A percentile compares a stretch with the other conserved stretches of the same genome.
phyloP scores from a whole-genome alignment of 306 rosid genomes.

The Sphenostylis stenocarpa region DNA sequence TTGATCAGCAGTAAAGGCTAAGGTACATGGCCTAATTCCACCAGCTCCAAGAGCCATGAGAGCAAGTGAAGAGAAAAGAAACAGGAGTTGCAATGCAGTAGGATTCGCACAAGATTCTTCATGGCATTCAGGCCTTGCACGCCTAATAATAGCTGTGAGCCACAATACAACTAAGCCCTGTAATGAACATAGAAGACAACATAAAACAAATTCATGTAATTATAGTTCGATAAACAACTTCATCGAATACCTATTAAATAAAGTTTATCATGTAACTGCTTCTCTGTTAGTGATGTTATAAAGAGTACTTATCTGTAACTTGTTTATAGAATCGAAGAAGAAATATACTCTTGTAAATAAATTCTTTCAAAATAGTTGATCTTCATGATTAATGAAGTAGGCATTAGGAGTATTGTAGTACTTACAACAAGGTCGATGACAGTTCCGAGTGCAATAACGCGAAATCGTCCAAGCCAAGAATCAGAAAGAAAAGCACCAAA shows the following conservation, averaged over 20 bases:
- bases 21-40: slow-evolving; percentile 75
- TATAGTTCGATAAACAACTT: no score
- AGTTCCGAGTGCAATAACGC: slow-evolving; percentile 51
- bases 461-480: slow-evolving; percentile 72
- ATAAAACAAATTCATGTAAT: no score
- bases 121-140: slow-evolving; percentile 67
- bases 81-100: slow-evolving; percentile 40
- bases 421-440: slow-evolving; percentile 59
- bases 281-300: no score
- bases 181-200: no score
- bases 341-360: no score
- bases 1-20: slow-evolving; percentile 82
- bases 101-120: slow-evolving; percentile 42
- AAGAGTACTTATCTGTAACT: no score
- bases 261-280: no score
- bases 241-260: no score
- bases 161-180: slow-evolving; percentile 66
- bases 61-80: slow-evolving; percentile 51
- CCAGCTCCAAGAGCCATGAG: slow-evolving; percentile 79
- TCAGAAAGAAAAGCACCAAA: slow-evolving; percentile 84
- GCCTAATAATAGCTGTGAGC: slow-evolving; percentile 59
- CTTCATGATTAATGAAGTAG: neutral
- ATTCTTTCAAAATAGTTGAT: neutral
- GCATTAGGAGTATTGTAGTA: neutral
- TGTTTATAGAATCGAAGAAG: no score